Evolutionary conservation across 2,329 filamentous ascomycete genomes (phyloP), one percentile per base, ranked within the genome.

Genomic region (Alternaria panax): DNA sequence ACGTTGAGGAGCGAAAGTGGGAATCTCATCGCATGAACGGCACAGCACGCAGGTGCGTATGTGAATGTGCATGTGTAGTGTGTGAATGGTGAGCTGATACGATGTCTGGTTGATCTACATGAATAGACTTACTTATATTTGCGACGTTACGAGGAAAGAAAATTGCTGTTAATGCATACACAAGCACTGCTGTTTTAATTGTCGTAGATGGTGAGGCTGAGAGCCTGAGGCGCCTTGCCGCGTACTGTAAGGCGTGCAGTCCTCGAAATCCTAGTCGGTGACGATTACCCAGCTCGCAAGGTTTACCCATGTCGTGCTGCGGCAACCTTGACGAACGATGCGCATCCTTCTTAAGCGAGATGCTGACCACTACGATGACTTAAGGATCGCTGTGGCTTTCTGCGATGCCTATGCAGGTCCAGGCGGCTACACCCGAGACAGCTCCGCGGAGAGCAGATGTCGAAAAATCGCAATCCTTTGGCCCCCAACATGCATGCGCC

Each of bases 181-280:
- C 28, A 20, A 18, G 43, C 18, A 50, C 4, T 48, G 22, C 32
- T 25, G 25, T 20, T 40, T 18, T 25, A 27, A 27, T 32, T 20
- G 20, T 60, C 57, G 64, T 64, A 46, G 60, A 60, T 55, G 28
- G 11, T 51, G 64, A 63, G 64, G 64, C 64, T 65, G 60, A 65
- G 62, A 34, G 30, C 30, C 30, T 34, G 30, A 34, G 30, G 30
- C 30, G 32, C 16, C 32, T n/a, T 36, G n/a, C 34, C n/a, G n/a
- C 7, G 1, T n/a, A 20, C 8, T n/a, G 34, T 38, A 38, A 38
- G n/a, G n/a, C 34, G n/a, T 38, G 4, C 34, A 38, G n/a, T 38
- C 20, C n/a, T 38, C 7, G 34, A 38, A 20, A 9, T 38, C 7
- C 20, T 7, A 9, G 34, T 16, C 8, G n/a, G n/a, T 18, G 7